Base-by-base conservation (phyloP, 345 rosid genomes). In the Syzygium grande region DNA sequence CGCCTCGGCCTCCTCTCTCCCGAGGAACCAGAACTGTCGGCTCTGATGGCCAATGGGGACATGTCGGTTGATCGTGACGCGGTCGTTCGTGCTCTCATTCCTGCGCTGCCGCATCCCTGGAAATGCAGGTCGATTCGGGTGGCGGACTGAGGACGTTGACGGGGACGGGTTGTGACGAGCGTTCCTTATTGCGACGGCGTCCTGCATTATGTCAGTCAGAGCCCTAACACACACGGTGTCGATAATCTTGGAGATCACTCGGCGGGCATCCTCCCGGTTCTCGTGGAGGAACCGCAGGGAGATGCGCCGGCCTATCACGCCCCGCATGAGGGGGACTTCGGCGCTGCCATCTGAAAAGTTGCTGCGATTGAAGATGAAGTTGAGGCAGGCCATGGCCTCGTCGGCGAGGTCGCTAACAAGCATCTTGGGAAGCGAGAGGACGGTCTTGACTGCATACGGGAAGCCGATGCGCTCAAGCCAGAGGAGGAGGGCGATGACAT, bases 391-490 rank as follows among this genome's bases (percentile, higher is more conserved):
- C 58, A 90, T 43, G 19, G 95, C 93, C 83, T 95, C 95, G 23
- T 92, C 93, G 5, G 94, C 93, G 3, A 95, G 55, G 27, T 92
- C 93, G 84, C 63, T 88, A 4, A 93, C 84, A 21, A 94, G 12
- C 12, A 80, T 23, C 11, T 10, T 11, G 49, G 95, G 94, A 41
- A 92, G 87, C 41, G 93, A 68, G 34, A 93, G 27, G 51, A 91
- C 90, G 34, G 90, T 92, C 59, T 86, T 29, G 2, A 94, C 91
- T 6, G 90, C 38, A 6, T 86, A 7, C 13, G 9, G 55, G 52
- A 79, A 90, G 29, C 94, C 93, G 11, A 77, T 83, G 51, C 90
- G 79, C 87, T 95, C 97, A 52, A 93, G 86, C 97, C 96, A 93
- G 5, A 94, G 79, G 92, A 91, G 93, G 6, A 94, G 51, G 46